Conservation (phyloP, 192 early-diverging fungal genomes). For the Rhizoclosmatium globosum region DNA sequence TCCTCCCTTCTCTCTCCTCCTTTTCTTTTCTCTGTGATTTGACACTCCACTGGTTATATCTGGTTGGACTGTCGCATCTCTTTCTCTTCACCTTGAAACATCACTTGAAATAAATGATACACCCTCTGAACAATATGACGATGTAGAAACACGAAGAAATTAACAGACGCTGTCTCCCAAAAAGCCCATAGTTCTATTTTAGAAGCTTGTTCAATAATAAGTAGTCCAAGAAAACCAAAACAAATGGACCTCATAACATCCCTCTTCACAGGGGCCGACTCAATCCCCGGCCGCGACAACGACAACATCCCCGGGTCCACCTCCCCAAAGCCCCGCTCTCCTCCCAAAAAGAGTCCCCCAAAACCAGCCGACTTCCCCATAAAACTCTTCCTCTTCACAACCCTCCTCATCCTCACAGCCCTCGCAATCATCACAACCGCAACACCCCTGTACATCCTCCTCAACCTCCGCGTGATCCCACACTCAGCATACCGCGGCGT, state of each 20-base stretch:
- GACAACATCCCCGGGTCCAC: background rate
- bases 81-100: too few relatives aligned
- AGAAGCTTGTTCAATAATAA: too few relatives aligned
- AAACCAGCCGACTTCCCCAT: background rate
- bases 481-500: slow-evolving; percentile 44
- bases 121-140: too few relatives aligned
- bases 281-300: background rate
- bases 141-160: too few relatives aligned
- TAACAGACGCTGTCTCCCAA: too few relatives aligned
- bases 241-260: background rate
- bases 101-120: too few relatives aligned
- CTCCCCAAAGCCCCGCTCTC: background rate
- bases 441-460: slow-evolving; percentile 24
- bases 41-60: too few relatives aligned
- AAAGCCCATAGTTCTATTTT: too few relatives aligned
- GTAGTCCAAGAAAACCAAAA: background rate
- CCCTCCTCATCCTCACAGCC: background rate
- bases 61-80: too few relatives aligned
- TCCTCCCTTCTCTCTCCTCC: background rate
- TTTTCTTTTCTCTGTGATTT: too few relatives aligned
- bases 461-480: slow-evolving; percentile 24
- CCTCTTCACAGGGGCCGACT: background rate
- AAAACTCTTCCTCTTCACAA: slow-evolving; percentile 21
- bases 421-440: background rate
- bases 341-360: background rate